Evolutionary conservation across 2,329 filamentous ascomycete genomes (phyloP).

Genomic region (Diaporthe ilicicola): DNA sequence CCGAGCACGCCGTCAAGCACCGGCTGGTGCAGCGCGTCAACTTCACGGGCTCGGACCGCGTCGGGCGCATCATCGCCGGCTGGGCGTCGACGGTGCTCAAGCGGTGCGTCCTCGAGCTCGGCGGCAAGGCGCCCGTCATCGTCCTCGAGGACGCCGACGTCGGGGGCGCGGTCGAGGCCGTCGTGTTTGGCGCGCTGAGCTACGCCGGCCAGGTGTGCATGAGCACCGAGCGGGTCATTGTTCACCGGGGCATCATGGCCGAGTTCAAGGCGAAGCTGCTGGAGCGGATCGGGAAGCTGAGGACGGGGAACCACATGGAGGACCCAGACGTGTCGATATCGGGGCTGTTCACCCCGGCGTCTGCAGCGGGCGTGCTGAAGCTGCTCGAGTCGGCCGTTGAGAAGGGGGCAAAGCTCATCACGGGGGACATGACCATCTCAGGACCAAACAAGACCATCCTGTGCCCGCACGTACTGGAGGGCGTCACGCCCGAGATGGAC

Average conservation of each 20-base stretch:
- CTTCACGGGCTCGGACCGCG: constrained; percentile 73
- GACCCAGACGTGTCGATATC: constrained; percentile 40
- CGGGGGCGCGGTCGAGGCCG: constrained; percentile 66
- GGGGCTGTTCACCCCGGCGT: constrained; percentile 38
- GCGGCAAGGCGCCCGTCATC: constrained; percentile 74
- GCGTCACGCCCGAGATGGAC: constrained; percentile 71
- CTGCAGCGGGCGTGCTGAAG: constrained; percentile 36
- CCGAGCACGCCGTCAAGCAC: constrained; percentile 68
- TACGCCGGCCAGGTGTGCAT: constrained; percentile 75
- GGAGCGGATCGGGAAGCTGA: constrained; percentile 38
- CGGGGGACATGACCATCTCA: constrained; percentile 52
- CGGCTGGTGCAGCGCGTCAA: constrained; percentile 71
- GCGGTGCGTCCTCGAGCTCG: constrained; percentile 73
- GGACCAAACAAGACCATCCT: constrained; percentile 54
- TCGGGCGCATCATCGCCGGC: constrained; percentile 70
- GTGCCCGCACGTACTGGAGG: constrained; percentile 66
- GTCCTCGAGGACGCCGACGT: constrained; percentile 74
- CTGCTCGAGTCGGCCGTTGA: constrained; percentile 63
- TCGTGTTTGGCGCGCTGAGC: constrained; percentile 67
- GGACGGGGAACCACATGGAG: constrained; percentile 39
- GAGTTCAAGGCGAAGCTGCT: constrained; percentile 55
- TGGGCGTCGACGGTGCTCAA: constrained; percentile 72
- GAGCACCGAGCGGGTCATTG: constrained; percentile 74
- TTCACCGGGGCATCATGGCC: constrained; percentile 62
- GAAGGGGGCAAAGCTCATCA: constrained; percentile 65